These are phyloP conservation scores for Triangularia setosa DNA, from an alignment of 2,329 filamentous ascomycete genomes.

Conservation along the genomic window DNA sequence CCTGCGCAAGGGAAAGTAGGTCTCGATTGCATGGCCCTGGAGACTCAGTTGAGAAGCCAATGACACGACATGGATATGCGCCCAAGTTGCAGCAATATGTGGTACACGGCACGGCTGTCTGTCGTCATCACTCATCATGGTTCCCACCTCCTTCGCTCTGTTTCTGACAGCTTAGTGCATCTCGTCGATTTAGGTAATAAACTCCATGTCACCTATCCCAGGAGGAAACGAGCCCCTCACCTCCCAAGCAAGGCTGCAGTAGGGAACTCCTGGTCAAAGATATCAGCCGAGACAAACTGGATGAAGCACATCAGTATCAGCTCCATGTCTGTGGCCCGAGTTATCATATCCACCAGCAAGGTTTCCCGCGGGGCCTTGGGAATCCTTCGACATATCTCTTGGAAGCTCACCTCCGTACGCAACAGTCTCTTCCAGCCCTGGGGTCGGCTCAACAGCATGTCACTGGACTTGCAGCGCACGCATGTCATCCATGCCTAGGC, in stretches of 20 bases:
- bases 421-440: not conserved
- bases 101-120: not conserved
- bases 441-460: not conserved
- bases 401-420: not conserved
- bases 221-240: not conserved
- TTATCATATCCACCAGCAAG: not conserved
- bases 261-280: not conserved
- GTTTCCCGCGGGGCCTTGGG: not conserved
- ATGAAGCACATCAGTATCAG: not conserved
- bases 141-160: not conserved
- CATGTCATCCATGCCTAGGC: constrained; percentile 2
- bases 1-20: not conserved
- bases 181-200: not conserved
- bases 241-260: not conserved
- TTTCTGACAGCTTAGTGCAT: not conserved
- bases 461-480: not conserved
- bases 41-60: not conserved
- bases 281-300: not conserved
- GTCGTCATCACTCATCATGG: constrained; percentile 11
- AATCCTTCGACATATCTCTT: not conserved
- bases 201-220: not conserved
- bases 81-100: not conserved
- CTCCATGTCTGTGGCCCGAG: not conserved
- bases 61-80: not conserved
- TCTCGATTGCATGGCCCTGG: not conserved